Evolutionary conservation across 164 flowering plant genomes (phyloP).

Genomic region (Sextonia rubra): DNA sequence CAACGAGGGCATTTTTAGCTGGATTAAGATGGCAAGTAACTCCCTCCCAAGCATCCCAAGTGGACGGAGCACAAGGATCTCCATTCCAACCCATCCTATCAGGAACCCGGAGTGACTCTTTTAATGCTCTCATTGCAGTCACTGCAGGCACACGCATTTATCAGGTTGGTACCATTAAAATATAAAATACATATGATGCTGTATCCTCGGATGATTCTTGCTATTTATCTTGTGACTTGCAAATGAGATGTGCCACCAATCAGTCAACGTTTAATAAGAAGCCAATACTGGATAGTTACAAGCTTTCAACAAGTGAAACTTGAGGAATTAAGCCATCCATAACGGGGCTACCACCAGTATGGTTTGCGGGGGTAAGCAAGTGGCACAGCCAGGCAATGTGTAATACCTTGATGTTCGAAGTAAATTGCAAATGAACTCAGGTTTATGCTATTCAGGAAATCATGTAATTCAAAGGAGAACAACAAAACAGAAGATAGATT

Average conservation of each 20-base stretch:
- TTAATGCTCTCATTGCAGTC: constrained; percentile 78
- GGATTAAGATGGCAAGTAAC: constrained; percentile 70
- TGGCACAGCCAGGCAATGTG: not conserved
- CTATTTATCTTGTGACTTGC: not conserved
- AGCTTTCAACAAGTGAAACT: not conserved
- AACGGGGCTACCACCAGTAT: not conserved
- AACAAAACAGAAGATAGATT: not conserved
- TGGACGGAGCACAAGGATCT: constrained; percentile 95
- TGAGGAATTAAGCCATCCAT: not conserved
- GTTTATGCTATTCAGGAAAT: too few relatives aligned
- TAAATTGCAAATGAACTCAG: not conserved
- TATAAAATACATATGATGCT: not conserved
- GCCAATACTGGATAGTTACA: not conserved
- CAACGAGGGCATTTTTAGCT: constrained; percentile 54
- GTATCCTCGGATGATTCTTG: not conserved
- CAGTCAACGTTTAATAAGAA: too few relatives aligned
- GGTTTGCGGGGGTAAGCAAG: not conserved
- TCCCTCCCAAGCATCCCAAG: constrained; percentile 99
- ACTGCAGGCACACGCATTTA: constrained; percentile 34
- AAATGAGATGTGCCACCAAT: not conserved
- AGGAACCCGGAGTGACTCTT: constrained; percentile 78
- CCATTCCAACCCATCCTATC: constrained; percentile 99
- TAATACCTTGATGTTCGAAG: not conserved
- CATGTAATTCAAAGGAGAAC: not conserved
- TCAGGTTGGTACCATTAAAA: not conserved